Conservation (phyloP, 768 basidiomycete genomes). For the Serendipita vermifera region DNA sequence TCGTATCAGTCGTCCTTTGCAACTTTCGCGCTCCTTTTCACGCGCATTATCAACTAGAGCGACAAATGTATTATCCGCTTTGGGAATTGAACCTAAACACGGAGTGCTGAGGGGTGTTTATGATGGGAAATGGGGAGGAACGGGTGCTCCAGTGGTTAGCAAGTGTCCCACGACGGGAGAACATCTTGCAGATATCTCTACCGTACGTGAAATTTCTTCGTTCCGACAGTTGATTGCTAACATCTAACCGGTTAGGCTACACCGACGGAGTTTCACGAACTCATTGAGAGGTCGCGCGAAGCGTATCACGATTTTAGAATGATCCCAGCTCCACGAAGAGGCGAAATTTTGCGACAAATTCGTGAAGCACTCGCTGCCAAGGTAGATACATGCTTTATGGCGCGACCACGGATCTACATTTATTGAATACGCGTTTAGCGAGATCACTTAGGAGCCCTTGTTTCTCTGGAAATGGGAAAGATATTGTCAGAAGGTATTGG, state of each 20-base stretch:
- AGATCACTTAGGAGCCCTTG: slow-evolving; percentile 64
- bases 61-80: slow-evolving; percentile 46
- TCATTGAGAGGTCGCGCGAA: slow-evolving; percentile 56
- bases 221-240: not conserved
- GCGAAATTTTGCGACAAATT: slow-evolving; percentile 80
- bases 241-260: slow-evolving; percentile 38
- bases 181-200: slow-evolving; percentile 57
- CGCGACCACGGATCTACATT: slow-evolving; percentile 1
- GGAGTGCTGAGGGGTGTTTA: slow-evolving; percentile 61
- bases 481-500: slow-evolving; percentile 82
- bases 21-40: slow-evolving; percentile 29
- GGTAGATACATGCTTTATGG: slow-evolving; percentile 29
- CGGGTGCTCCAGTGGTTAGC: slow-evolving; percentile 55
- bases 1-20: slow-evolving; percentile 3
- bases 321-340: slow-evolving; percentile 76
- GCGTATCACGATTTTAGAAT: slow-evolving; percentile 60
- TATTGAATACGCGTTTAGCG: slow-evolving; percentile 32
- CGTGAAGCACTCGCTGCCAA: slow-evolving; percentile 67
- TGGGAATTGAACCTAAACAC: slow-evolving; percentile 44
- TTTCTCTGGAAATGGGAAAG: slow-evolving; percentile 85
- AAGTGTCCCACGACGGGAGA: slow-evolving; percentile 83
- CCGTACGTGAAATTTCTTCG: slow-evolving; percentile 33
- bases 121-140: slow-evolving; percentile 64
- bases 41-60: slow-evolving; percentile 45
- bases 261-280: slow-evolving; percentile 54